Base-by-base conservation (phyloP, 257 asterid genomes). In the Linderniella brevidens region DNA sequence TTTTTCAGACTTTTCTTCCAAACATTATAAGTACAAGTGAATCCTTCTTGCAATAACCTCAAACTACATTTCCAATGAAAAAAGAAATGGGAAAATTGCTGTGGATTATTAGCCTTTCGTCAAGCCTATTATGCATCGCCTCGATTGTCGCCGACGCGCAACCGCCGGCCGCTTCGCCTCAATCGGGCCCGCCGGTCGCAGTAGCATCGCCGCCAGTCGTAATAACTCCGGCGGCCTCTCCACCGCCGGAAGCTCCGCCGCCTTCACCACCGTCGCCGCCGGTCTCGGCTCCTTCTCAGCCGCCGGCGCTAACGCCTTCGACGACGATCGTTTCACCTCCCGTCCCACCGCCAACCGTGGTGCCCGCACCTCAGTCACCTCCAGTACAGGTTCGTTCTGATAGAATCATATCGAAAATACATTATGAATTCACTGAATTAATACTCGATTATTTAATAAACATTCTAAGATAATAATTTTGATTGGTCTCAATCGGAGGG, bases 151-250 rank as follows among this genome's bases (percentile, higher is more conserved):
- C 69, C 46, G 58, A 72, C 73, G 87, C 78, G 32, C 98, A 84
- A 72, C 62, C 82, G 52, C 97, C 97, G 1, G 85, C 86, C 37
- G 78, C 76, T 64, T 68, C 95, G 45, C 97, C 72, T 0, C 76
- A 65, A 12, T n/a, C 3, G 8, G 37, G 7, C 8, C 5, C 52
- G 6, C 52, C 52, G 12, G 11, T 13, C n/a, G 11, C 75, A 0
- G 17, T 59, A 13, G 66, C 61, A 9, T 71, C 87, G 58, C 77
- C 93, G 0, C 57, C 79, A 13, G 65, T 55, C 72, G 62, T 87
- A n/a, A 50, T 67, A 0, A 65, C 75, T 11, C 29, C 64, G 13
- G 17, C 58, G 1, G 46, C 74, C 16, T 8, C 37, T 48, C 29
- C 38, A 13, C 15, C 52, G 6, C 16, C 65, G 61, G 11, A 58